These are phyloP conservation scores for Begonia peltatifolia DNA, from an alignment of 306 rosid species.

Conservation along the genomic window DNA sequence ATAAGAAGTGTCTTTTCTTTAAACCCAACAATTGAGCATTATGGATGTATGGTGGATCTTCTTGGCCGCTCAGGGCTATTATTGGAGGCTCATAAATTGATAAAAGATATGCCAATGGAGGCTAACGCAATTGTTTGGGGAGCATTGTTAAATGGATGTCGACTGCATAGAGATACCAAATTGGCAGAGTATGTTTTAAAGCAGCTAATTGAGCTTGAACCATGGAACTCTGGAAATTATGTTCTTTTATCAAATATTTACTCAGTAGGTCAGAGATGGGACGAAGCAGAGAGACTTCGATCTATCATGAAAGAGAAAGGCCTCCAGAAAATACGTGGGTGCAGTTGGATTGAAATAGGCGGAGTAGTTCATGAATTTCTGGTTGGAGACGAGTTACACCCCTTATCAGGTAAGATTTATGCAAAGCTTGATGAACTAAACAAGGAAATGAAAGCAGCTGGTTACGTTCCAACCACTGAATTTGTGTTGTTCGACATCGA, in stretches of 20 bases:
- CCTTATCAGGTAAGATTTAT: slow-evolving; percentile 40
- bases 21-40: too few relatives aligned
- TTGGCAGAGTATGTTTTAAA: too few relatives aligned
- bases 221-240: too few relatives aligned
- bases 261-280: slow-evolving; percentile 49
- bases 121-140: too few relatives aligned
- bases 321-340: slow-evolving; percentile 43
- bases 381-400: slow-evolving; percentile 53
- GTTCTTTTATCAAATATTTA: slow-evolving; percentile 13
- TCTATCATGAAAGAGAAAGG: slow-evolving; percentile 39
- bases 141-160: too few relatives aligned
- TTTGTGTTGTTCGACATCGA: slow-evolving; percentile 59
- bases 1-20: too few relatives aligned
- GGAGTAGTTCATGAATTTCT: slow-evolving; percentile 54
- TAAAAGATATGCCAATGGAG: too few relatives aligned
- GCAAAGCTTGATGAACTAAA: slow-evolving; percentile 37
- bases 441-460: slow-evolving; percentile 47
- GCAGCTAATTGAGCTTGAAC: too few relatives aligned
- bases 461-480: slow-evolving; percentile 56
- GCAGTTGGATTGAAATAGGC: slow-evolving; percentile 60
- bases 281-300: slow-evolving; percentile 49
- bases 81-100: too few relatives aligned
- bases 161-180: too few relatives aligned
- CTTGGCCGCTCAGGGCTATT: too few relatives aligned
- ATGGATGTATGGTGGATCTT: too few relatives aligned